Conservation (phyloP, 306 rosid genomes). For the Malus sieversii region DNA sequence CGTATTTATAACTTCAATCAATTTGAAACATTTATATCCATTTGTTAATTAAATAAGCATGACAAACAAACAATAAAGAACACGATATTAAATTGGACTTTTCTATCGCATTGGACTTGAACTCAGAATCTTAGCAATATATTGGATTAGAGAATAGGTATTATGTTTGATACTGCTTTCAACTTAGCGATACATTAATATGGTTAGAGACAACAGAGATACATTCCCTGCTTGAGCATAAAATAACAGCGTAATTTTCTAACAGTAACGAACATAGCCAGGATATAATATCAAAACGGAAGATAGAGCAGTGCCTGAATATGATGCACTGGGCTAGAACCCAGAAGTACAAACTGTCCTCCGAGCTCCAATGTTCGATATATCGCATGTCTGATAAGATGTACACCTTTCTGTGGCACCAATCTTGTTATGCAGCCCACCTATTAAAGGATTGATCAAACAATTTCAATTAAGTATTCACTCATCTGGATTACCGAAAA, state of each 20-base stretch:
- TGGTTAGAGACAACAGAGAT: not conserved
- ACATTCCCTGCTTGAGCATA: not conserved
- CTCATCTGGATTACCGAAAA: not conserved
- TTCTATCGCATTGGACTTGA: not conserved
- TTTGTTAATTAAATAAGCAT: not conserved
- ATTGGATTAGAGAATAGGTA: not conserved
- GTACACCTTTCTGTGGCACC: constrained; percentile 98
- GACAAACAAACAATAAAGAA: not conserved
- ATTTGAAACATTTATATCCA: not conserved
- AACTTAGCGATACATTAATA: not conserved
- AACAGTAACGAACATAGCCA: not conserved
- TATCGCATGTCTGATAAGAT: constrained; percentile 88
- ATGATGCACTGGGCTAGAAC: constrained; percentile 88
- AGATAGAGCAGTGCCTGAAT: constrained; percentile 56
- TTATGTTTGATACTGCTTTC: not conserved
- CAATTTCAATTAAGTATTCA: constrained; percentile 2
- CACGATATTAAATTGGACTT: not conserved
- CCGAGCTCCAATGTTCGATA: constrained; percentile 79
- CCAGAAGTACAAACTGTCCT: constrained; percentile 93
- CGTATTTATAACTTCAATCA: not conserved
- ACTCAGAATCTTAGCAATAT: not conserved
- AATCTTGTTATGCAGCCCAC: constrained; percentile 91
- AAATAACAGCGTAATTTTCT: not conserved
- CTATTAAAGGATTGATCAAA: constrained; percentile 37
- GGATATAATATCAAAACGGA: not conserved